These are phyloP conservation scores for Hymenoscyphus infarciens DNA, from an alignment of 2,329 filamentous ascomycete species.

Conservation along the genomic window DNA sequence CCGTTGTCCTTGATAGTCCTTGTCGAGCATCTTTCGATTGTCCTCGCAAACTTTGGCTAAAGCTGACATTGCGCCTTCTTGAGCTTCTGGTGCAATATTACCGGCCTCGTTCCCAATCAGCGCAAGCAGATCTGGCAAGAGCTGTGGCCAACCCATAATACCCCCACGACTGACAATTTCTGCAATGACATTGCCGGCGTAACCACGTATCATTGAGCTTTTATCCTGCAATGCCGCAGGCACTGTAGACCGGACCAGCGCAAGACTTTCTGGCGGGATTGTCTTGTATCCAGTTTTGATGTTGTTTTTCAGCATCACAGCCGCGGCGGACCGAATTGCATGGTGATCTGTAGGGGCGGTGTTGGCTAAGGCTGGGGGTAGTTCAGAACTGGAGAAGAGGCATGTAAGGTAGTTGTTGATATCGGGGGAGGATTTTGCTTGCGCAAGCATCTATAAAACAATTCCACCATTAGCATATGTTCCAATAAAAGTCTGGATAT, in stretches of 20 bases:
- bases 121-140: constrained; percentile 77
- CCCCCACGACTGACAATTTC: constrained; percentile 84
- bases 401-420: constrained; percentile 97
- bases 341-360: constrained; percentile 56
- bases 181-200: constrained; percentile 89
- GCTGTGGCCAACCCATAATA: constrained; percentile 84
- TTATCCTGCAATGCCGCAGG: constrained; percentile 77
- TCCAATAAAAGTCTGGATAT: neutral
- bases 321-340: constrained; percentile 79
- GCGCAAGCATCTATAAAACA: constrained; percentile 73
- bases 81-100: constrained; percentile 64
- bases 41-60: constrained; percentile 96
- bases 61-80: constrained; percentile 92
- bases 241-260: constrained; percentile 75
- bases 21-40: constrained; percentile 80
- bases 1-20: constrained; percentile 82
- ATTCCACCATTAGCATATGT: constrained; percentile 12
- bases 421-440: constrained; percentile 84
- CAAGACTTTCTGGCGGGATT: constrained; percentile 69
- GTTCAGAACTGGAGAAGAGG: constrained; percentile 71
- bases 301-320: constrained; percentile 95
- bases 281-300: constrained; percentile 71
- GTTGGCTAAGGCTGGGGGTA: constrained; percentile 53
- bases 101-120: constrained; percentile 72
- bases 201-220: constrained; percentile 78